Conservation (phyloP, 345 rosid species). For the Arabidopsis thaliana region DNA sequence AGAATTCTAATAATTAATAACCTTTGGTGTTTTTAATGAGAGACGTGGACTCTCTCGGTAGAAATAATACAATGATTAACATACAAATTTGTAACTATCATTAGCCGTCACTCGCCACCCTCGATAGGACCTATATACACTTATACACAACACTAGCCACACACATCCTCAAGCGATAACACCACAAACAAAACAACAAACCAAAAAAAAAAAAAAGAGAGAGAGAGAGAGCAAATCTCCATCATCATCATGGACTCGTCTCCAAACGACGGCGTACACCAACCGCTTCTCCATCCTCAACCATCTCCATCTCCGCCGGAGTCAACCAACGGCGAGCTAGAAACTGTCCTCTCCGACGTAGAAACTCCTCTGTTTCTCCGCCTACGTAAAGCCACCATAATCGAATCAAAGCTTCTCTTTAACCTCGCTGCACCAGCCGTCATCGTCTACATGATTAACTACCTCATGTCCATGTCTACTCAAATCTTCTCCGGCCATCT, state of each 20-base stretch:
- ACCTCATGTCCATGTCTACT: constrained; percentile 64
- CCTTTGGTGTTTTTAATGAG: background rate
- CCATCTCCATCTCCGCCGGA: constrained; percentile 6
- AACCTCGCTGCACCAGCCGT: constrained; percentile 62
- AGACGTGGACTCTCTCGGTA: background rate
- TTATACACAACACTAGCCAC: background rate
- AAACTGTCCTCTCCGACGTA: constrained; percentile 38
- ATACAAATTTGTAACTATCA: background rate
- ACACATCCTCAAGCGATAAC: background rate
- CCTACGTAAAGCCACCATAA: constrained; percentile 36
- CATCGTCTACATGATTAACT: constrained; percentile 60
- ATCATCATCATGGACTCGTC: constrained; percentile 22
- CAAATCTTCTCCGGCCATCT: constrained; percentile 67
- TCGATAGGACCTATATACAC: background rate
- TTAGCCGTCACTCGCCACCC: constrained; percentile 2
- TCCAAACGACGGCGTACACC: constrained; percentile 21
- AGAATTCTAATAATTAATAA: background rate
- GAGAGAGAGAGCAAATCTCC: background rate
- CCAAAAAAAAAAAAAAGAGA: background rate
- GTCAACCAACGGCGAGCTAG: constrained; percentile 35
- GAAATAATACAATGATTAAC: background rate
- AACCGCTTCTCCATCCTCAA: constrained; percentile 20
- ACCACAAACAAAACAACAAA: background rate
- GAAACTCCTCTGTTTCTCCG: constrained; percentile 35
- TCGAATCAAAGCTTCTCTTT: constrained; percentile 51